phyloP scores from a whole-genome alignment of 805 yeast species.

The Diddensiella transvaalensis region DNA sequence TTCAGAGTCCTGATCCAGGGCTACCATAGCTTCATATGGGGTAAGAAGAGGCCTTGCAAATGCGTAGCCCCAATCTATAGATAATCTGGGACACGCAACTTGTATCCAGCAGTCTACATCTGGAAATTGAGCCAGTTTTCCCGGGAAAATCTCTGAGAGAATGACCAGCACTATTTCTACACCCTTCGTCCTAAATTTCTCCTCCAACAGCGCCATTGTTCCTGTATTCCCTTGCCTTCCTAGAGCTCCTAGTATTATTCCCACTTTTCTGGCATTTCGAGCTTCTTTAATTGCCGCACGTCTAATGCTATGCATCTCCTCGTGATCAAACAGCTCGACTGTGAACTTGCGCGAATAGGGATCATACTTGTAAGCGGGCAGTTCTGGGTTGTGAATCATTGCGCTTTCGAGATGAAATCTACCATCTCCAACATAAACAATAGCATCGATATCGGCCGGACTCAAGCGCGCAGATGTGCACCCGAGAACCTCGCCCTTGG shows the following conservation, averaged over 20 bases:
- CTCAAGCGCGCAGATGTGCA: constrained; percentile 82
- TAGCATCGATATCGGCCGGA: constrained; percentile 55
- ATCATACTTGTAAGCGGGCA: constrained; percentile 91
- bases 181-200: constrained; percentile 49
- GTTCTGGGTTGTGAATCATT: constrained; percentile 93
- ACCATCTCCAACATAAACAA: constrained; percentile 94
- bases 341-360: constrained; percentile 93
- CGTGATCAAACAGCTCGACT: constrained; percentile 80
- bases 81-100: constrained; percentile 93
- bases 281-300: constrained; percentile 71
- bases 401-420: constrained; percentile 92
- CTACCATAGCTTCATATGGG: constrained; percentile 94
- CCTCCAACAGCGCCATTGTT: constrained; percentile 67
- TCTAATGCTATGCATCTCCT: constrained; percentile 72
- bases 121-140: constrained; percentile 84
- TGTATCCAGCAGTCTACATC: constrained; percentile 94
- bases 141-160: constrained; percentile 89
- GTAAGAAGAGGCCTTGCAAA: constrained; percentile 87
- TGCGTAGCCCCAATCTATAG: constrained; percentile 99
- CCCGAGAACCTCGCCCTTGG: constrained; percentile 94
- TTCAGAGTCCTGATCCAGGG: constrained; percentile 65
- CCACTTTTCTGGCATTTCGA: constrained; percentile 57
- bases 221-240: constrained; percentile 92
- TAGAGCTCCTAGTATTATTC: constrained; percentile 84
- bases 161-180: constrained; percentile 74